Evolutionary conservation across 768 basidiomycete species (phyloP), one percentile per base, ranked within the genome.

Genomic region (Pleurotus eryngii): DNA sequence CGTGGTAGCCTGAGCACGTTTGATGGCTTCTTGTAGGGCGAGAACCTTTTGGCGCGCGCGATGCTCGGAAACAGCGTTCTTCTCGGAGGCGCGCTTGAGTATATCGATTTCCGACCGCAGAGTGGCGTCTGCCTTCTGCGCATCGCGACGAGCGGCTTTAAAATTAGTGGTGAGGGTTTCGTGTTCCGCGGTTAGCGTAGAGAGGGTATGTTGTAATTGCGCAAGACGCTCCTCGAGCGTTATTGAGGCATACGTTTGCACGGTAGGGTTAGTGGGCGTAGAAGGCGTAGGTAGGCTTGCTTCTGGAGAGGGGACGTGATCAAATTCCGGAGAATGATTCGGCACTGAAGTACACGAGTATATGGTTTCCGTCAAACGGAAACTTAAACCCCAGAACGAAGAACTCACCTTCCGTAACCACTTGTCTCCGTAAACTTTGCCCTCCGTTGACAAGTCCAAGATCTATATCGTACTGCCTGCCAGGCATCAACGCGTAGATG

Each of bases 381-480:
- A 46, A 40, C 59, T 9, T 35, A 9, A 11, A 9, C 11, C 7
- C 2, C 30, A 11, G 11, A 35, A 49, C 15, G 49, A 30, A 39
- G 22, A 46, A 70, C 76, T 55, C 64, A 81, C 80, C 80, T 67
- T 86, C 86, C 0, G 89, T 90, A 0, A 82, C 83, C 59, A 94
- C 83, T 64, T 87, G 85, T 55, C 78, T 80, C 39, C 82, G 75
- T 20, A 89, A 74, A 37, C 63, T 72, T 61, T 82, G 76, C 22
- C 84, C 86, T 5, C 78, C 79, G 7, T 84, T 83, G 4, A 87
- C 84, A 24, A 95, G 79, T 1, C 81, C 86, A 9, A 97, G 75
- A 65, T 94, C 90, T 51, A 97, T 86, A 65, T 97, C 93, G 64
- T 97, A 97, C 67, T 92, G 90, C 56, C 90, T 81, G 1, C 90